Base-by-base conservation (phyloP, 164 flowering plant species). In the Paratinospora sagittata region DNA sequence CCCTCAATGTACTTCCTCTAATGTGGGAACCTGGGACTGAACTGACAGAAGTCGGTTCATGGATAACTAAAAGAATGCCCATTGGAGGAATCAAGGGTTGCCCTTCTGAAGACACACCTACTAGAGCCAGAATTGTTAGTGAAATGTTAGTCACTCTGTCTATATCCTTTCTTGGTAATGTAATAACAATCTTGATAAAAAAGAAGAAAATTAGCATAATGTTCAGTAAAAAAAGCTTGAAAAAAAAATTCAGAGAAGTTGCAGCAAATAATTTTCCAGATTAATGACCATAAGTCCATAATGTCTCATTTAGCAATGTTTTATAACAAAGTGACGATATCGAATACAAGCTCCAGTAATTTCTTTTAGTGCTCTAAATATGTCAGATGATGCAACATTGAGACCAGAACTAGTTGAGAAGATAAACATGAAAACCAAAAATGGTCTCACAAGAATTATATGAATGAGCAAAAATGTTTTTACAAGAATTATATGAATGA, bases 11-110 rank as follows among this genome's bases (percentile, higher is more conserved):
- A 66, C 78, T 81, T 68, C 98, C 98, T 80, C 98, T 79, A 70
- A 87, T 85, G 77, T 95, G 98, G 70, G 98, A 83, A 71, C 98
- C 97, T 9, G 90, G 90, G n/a, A 74, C 70, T 23, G 85, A 76
- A 74, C 77, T 85, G 62, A 78, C 89, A 43, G 72, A 80, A 72
- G 77, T 74, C n/a, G 98, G 97, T 75, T 90, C 96, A 74, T 89
- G 97, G n/a, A 92, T 81, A 14, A 88, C 97, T 63, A 92, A 81
- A n/a, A 82, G 74, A 68, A 95, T 77, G 58, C 94, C 89, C 66
- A 76, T 86, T 14, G 95, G 87, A 78, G 86, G 88, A 74, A 85
- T 70, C 64, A 69, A 33, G 37, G 73, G 72, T 72, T 84, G 88
- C 8, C 81, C 83, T 69, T 75, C 73, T 23, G 85, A 69, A 9